Evolutionary conservation across 345 rosid genomes (phyloP).

Genomic region (Acer campestre): DNA sequence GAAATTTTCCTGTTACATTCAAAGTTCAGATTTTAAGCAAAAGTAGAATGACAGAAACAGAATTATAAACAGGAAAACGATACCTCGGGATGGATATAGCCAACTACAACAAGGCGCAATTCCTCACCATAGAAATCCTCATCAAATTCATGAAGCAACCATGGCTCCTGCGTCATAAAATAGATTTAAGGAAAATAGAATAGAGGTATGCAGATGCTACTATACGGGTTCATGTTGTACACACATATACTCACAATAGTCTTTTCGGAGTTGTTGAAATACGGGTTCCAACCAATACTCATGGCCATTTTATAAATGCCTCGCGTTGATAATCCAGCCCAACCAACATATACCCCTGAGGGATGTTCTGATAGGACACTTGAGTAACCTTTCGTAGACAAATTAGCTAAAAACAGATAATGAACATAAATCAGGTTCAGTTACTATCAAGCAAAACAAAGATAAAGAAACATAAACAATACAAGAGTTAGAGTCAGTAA

Average conservation of each 20-base stretch:
- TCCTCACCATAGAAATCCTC: conserved; percentile 93
- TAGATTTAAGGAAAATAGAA: conserved; percentile 1
- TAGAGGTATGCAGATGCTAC: not conserved
- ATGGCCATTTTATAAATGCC: conserved; percentile 88
- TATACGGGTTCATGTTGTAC: not conserved
- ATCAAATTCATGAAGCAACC: conserved; percentile 83
- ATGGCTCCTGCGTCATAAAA: conserved; percentile 67
- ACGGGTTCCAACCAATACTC: conserved; percentile 98
- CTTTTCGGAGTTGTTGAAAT: conserved; percentile 82
- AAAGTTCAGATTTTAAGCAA: conserved; percentile 1
- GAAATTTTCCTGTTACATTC: conserved; percentile 63
- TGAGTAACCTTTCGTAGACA: no score
- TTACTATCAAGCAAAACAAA: no score
- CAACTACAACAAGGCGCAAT: conserved; percentile 69
- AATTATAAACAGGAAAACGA: not conserved
- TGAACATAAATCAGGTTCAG: no score
- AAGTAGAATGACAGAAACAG: not conserved
- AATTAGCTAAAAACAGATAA: no score
- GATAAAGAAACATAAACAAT: no score
- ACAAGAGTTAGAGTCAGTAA: no score
- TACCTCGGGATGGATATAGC: conserved; percentile 94
- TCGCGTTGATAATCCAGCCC: conserved; percentile 71
- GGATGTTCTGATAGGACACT: no score
- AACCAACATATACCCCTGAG: conserved; percentile 96
- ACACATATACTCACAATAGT: conserved; percentile 64